Base-by-base conservation (phyloP, 371 early-diverging fungal species). In the Apophysomyces variabilis region DNA sequence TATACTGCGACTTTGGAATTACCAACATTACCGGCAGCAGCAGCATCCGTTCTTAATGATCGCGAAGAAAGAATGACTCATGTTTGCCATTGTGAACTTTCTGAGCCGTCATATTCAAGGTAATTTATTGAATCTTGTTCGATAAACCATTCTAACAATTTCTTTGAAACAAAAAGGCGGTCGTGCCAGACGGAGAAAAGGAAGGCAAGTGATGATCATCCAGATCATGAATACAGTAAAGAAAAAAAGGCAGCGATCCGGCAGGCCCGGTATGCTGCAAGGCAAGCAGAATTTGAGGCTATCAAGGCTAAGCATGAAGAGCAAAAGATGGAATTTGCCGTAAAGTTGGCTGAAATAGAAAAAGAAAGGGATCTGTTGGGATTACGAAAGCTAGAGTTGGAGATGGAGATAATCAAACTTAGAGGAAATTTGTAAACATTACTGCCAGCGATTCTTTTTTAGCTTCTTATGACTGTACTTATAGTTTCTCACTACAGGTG, bases 271-370 rank as follows among this genome's bases (percentile, higher is more conserved):
- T 60, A 41, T 41, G 41, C 14, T 37, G 43, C 60, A 41, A 38
- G 43, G 21, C 60, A 60, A 60, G 60, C 60, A 5, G 43, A 60
- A 21, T 60, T 38, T 5, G 60, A 60, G 21, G 38, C 60, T 12
- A 7, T 60, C 60, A 60, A 60, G 26, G 60, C 60, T 7, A 60
- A 60, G 26, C 60, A 60, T 39, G 60, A 60, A 21, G 41, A 38
- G 13, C 60, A 32, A 3, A 60, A 41, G 26, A 60, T 60, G 43
- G 43, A 44, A 16, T 38, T 39, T 41, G 41, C 38, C 1, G 32
- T 60, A 14, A 12, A 44, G 43, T 60, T 60, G 21, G 60, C 43
- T 13, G 32, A 39, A n/a, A 26, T 60, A 9, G 44, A 60, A 41
- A 60, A 60, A 60, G 43, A 60, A 9, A 39, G 60, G 21, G 60